Evolutionary conservation across 1,139 yeast species (phyloP), one percentile per base, ranked within the genome.

Genomic region (Scheffersomyces segobiensis): DNA sequence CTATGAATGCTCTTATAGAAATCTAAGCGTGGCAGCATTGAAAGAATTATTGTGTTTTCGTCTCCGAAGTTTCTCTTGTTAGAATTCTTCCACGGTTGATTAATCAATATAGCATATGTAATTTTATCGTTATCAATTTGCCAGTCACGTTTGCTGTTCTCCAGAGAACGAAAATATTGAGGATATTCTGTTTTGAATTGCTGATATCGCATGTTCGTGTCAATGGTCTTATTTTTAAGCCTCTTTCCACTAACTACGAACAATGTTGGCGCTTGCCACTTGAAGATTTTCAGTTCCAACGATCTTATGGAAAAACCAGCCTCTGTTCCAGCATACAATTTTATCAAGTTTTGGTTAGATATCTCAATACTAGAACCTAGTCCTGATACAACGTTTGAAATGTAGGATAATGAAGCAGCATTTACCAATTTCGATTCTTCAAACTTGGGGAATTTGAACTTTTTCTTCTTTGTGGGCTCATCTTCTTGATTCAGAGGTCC

Each of bases 181-280:
- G 93, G 92, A 64, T 73, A 88, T 26, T 80, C 81, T 3, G 78
- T 69, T 26, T 79, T 78, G 64, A 89, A 88, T 46, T 75, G 73
- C 46, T 77, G 77, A 65, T 84, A 87, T 51, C 89, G 69, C 60
- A 79, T 81, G 62, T 84, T 84, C 32, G 78, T 71, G 2, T 71
- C 70, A 1, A 69, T 67, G 5, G 83, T 77, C 60, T 82, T 77
- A n/a, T 70, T 57, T 55, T 69, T 70, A 46, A 88, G 71, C 52
- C 87, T 68, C 63, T 79, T 82, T 0, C 98, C 98, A 4, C 86
- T 82, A 0, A 93, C 80, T 0, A 93, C 62, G 14, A 93, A 63
- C 2, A 92, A 69, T 0, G 97, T 86, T 0, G 97, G 97, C 0
- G 97, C 96, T 64, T 85, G 87, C 97, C 98, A 93, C 68, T 92